Conservation (phyloP, 2,329 filamentous ascomycete genomes). For the Penicillium sp. region DNA sequence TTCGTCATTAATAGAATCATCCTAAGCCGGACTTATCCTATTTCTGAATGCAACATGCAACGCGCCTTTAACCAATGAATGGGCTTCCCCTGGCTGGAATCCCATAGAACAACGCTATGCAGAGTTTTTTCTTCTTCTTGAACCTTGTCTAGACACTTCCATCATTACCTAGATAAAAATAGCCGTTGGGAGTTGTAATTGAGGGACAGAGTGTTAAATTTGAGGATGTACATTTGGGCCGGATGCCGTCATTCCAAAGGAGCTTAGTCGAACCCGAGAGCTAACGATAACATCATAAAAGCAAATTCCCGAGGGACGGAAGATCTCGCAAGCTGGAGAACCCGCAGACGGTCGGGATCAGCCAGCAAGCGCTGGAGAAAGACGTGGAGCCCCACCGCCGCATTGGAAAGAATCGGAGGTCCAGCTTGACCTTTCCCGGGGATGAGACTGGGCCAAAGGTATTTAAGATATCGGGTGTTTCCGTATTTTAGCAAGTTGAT, state of each 20-base stretch:
- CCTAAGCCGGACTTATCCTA: not conserved
- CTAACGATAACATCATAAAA: constrained; percentile 15
- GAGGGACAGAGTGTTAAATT: not conserved
- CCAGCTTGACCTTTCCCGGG: constrained; percentile 30
- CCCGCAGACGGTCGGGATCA: constrained; percentile 29
- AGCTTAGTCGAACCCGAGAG: not conserved
- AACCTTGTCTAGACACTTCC: not conserved
- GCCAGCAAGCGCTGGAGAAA: constrained; percentile 29
- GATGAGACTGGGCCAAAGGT: constrained; percentile 5
- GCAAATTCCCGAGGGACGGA: constrained; percentile 36
- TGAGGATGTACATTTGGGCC: not conserved
- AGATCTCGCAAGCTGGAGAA: constrained; percentile 37
- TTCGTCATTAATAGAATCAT: not conserved
- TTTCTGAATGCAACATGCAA: not conserved
- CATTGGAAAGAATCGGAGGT: constrained; percentile 42
- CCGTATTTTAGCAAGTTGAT: constrained; percentile 10
- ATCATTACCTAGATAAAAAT: not conserved
- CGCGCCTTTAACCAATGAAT: not conserved
- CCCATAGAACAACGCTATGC: not conserved
- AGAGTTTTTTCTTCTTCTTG: not conserved
- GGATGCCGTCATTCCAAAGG: constrained; percentile 13
- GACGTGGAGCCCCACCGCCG: constrained; percentile 35
- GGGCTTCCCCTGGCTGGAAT: not conserved
- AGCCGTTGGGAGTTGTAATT: not conserved
- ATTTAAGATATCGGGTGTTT: constrained; percentile 26